These are phyloP conservation scores for Styphnolobium japonicum DNA, from an alignment of 306 rosid species.

Conservation along the genomic window DNA sequence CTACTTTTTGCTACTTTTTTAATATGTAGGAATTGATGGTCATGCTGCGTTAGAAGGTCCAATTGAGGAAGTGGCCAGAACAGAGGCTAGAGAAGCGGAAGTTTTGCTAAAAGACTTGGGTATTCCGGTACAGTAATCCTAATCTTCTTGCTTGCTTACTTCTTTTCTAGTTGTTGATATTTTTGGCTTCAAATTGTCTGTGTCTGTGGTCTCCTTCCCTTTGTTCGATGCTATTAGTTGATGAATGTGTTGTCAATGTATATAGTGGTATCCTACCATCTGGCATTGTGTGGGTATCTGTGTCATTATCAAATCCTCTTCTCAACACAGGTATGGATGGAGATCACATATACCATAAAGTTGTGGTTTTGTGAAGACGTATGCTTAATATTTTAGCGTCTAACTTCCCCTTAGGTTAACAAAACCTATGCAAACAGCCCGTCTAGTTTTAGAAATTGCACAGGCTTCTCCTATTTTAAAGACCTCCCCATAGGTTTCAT, in stretches of 20 bases:
- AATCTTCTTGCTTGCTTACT: conserved; percentile 11
- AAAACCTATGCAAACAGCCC: not conserved
- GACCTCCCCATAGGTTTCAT: not conserved
- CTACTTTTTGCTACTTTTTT: not conserved
- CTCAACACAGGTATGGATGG: not conserved
- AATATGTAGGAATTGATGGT: conserved; percentile 72
- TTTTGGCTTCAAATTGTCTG: conserved; percentile 5
- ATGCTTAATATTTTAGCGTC: not conserved
- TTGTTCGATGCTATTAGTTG: not conserved
- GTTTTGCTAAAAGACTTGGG: conserved; percentile 76
- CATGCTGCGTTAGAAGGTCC: conserved; percentile 72
- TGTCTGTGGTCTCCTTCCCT: not conserved
- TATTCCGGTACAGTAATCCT: conserved; percentile 59
- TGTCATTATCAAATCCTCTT: not conserved
- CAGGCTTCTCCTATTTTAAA: not conserved
- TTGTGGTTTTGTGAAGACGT: not conserved
- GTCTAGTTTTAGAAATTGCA: not conserved
- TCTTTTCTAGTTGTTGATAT: not conserved
- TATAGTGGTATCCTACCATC: not conserved
- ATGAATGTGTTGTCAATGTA: not conserved
- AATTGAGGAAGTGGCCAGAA: conserved; percentile 85
- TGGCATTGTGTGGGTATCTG: not conserved
- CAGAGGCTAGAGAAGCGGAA: conserved; percentile 81
- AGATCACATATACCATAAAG: not conserved
- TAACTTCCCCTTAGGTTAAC: not conserved